Conservation (phyloP, 2,329 filamentous ascomycete species). For the Aspergillus sojae region DNA sequence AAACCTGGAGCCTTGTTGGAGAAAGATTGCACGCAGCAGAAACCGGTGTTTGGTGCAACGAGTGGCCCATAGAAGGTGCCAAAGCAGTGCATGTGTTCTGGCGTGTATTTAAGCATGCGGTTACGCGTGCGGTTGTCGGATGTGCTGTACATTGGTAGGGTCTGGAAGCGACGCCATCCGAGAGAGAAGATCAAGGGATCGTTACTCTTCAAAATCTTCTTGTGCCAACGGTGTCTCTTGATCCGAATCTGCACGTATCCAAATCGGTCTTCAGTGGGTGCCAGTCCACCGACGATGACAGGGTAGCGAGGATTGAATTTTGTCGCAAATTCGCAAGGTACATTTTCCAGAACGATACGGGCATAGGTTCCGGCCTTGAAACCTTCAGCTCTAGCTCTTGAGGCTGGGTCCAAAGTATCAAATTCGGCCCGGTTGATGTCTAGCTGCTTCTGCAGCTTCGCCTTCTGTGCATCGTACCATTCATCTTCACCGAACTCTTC, state of each 20-base stretch:
- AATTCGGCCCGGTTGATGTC: constrained; percentile 97
- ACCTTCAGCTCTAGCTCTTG: constrained; percentile 83
- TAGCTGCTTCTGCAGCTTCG: constrained; percentile 89
- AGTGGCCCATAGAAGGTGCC: constrained; percentile 93
- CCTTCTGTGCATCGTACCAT: constrained; percentile 98
- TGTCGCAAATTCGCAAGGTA: constrained; percentile 86
- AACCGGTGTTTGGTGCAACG: constrained; percentile 92
- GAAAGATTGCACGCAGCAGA: constrained; percentile 90
- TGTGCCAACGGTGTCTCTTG: constrained; percentile 98
- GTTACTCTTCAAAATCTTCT: constrained; percentile 97
- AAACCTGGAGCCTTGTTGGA: constrained; percentile 84
- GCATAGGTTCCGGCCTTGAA: constrained; percentile 91
- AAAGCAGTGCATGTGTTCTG: constrained; percentile 99
- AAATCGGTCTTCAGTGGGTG: constrained; percentile 91
- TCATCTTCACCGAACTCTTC: constrained; percentile 92
- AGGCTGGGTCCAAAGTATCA: constrained; percentile 79
- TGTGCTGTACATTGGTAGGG: constrained; percentile 89
- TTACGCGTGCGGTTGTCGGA: constrained; percentile 92
- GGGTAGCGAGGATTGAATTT: constrained; percentile 82
- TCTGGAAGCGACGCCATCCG: constrained; percentile 94
- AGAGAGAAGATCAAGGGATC: constrained; percentile 96
- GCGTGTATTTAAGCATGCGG: constrained; percentile 98
- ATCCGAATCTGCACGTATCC: constrained; percentile 94
- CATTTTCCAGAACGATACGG: constrained; percentile 83
- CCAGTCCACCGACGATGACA: constrained; percentile 86